phyloP scores from a whole-genome alignment of 768 basidiomycete species.

The Kwoniella mangroviensis region DNA sequence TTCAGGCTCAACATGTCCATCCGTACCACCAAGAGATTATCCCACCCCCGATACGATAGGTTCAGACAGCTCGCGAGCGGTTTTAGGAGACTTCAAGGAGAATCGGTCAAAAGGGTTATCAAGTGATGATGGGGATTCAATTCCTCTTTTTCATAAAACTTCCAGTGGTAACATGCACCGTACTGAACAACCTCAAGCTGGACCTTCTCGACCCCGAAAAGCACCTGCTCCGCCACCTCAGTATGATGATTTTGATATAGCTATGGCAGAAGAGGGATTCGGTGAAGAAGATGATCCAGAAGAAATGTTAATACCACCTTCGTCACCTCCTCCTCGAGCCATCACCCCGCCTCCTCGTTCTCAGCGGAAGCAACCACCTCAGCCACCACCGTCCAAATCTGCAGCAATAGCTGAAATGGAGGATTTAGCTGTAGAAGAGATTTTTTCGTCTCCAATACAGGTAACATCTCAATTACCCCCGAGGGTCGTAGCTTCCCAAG shows the following conservation, averaged over 20 bases:
- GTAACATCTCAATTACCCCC: conserved; percentile 10
- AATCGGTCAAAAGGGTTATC: conserved; percentile 18
- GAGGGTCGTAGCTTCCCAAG: conserved; percentile 19
- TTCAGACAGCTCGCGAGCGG: background rate
- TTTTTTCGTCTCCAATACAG: conserved; percentile 28
- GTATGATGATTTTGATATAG: conserved; percentile 34
- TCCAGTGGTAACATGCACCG: background rate
- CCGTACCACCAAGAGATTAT: background rate
- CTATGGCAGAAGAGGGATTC: conserved; percentile 29
- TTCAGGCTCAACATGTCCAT: conserved; percentile 16
- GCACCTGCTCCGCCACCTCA: conserved; percentile 8
- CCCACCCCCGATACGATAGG: conserved; percentile 13
- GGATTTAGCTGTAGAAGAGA: conserved; percentile 32
- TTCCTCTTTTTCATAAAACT: background rate
- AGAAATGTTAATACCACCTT: conserved; percentile 40
- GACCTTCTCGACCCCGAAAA: conserved; percentile 14
- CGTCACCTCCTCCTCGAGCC: conserved; percentile 22
- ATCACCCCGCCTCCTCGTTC: conserved; percentile 24
- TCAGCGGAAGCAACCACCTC: background rate
- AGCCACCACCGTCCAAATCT: background rate
- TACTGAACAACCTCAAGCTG: conserved; percentile 1
- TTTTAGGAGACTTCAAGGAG: conserved; percentile 7
- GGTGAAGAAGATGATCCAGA: conserved; percentile 2
- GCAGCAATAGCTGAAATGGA: conserved; percentile 31
- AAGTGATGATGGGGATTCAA: conserved; percentile 20